Conservation (phyloP, 106 monocot species). For the Apostasia ramifera region DNA sequence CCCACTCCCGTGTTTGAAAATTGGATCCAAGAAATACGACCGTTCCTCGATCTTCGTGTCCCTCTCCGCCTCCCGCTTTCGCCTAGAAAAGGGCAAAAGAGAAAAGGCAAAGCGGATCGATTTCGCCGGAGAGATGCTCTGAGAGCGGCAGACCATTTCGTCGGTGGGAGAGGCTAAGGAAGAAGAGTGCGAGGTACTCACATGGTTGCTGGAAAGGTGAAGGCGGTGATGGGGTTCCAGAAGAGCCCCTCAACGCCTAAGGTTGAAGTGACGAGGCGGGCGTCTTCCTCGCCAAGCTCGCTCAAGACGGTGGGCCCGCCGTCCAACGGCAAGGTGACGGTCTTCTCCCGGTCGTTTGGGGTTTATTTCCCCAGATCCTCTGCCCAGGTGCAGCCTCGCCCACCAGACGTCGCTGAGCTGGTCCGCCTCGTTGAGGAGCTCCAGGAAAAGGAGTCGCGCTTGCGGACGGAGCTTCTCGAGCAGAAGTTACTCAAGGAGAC, state of each 20-base stretch:
- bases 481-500: conserved; percentile 91
- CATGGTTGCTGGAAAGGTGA: conserved; percentile 89
- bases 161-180: not conserved
- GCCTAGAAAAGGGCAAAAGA: not conserved
- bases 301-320: not conserved
- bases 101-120: not conserved
- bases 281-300: conserved; percentile 15
- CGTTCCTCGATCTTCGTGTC: conserved; percentile 43
- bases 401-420: conserved; percentile 59
- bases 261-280: conserved; percentile 15
- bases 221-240: conserved; percentile 87
- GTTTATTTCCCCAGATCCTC: conserved; percentile 75
- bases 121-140: conserved; percentile 11
- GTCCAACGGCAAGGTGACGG: conserved; percentile 3
- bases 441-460: conserved; percentile 72
- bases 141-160: not conserved
- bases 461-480: conserved; percentile 79
- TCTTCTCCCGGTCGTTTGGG: conserved; percentile 62
- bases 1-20: conserved; percentile 17
- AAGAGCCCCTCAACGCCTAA: conserved; percentile 57
- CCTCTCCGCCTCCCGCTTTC: conserved; percentile 6
- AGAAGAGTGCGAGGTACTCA: not conserved
- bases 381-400: conserved; percentile 63
- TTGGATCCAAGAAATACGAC: conserved; percentile 22
- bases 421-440: conserved; percentile 75